Base-by-base conservation (phyloP, 139 green algal species). In the Helicosporidium sp. region DNA sequence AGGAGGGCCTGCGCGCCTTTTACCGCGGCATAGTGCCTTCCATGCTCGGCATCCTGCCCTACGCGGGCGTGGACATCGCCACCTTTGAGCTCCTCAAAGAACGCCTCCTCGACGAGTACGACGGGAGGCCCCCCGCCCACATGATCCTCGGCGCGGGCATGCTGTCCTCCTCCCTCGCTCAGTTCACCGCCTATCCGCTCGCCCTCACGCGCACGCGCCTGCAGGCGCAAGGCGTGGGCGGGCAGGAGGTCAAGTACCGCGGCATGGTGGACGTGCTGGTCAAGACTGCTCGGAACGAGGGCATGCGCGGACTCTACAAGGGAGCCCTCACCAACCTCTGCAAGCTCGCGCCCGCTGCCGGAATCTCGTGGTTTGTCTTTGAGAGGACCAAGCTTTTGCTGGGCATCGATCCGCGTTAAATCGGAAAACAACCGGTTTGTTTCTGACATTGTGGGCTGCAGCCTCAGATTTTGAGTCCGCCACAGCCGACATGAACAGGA, bases 41-140 rank as follows among this genome's bases (percentile, higher is more conserved):
- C 19, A 79, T 82, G 74, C 44, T 79, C 8, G 82, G 82, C 37
- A 91, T 93, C 52, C 54, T 93, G 46, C 82, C 82, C 4, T 93
- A 88, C 46, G 82, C 82, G 17, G 82, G 82, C 0, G 74, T 86
- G 6, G 82, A 93, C 69, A 91, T 93, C 34, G 68, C 73, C 5
- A 55, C 74, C 26, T 91, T 93, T 64, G 75, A 92, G 66, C 61
- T 88, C 22, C 51, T 92, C 6, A 88, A 87, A 47, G 65, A 88
- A 45, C 39, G 58, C 15, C 47, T 93, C 57, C 64, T 85, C 31
- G 72, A 82, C 16, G 25, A 56, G 25, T 86, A 85, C 44, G 65
- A 82, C 22, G 67, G 66, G 17, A 23, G 52, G 18, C 80, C 81
- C 10, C 66, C 75, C n/a, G 26, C 73, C 15, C 47, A 65, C 25